Conservation (phyloP, 2,329 filamentous ascomycete genomes). For the Davidsoniella neocaledoniae region DNA sequence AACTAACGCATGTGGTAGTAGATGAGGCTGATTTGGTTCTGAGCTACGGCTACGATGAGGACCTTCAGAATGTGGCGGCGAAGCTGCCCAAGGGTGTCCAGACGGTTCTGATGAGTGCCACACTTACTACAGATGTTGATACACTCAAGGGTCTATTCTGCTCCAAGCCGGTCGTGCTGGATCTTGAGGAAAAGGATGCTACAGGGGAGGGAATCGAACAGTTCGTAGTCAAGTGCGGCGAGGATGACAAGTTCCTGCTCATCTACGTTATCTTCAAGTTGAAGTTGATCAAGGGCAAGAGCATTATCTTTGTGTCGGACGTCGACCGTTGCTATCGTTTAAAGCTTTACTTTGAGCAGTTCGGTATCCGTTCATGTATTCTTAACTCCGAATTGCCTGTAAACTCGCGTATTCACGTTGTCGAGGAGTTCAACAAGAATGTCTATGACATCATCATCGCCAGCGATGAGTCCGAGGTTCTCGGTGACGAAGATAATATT, state of each 20-base stretch:
- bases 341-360: conserved; percentile 92
- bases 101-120: conserved; percentile 86
- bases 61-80: conserved; percentile 63
- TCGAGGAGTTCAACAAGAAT: conserved; percentile 92
- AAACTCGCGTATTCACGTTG: conserved; percentile 82
- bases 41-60: conserved; percentile 86
- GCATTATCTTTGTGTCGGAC: conserved; percentile 55
- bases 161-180: conserved; percentile 58
- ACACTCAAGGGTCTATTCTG: conserved; percentile 75
- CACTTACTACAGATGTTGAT: conserved; percentile 74
- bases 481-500: conserved; percentile 44
- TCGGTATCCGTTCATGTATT: conserved; percentile 83
- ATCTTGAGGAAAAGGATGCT: conserved; percentile 61
- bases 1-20: conserved; percentile 63
- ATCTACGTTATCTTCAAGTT: conserved; percentile 42
- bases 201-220: conserved; percentile 66
- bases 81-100: conserved; percentile 73
- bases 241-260: conserved; percentile 92
- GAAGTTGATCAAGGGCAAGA: conserved; percentile 84
- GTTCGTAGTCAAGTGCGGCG: conserved; percentile 77
- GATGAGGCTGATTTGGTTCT: conserved; percentile 91
- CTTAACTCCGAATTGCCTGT: conserved; percentile 89
- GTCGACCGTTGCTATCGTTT: conserved; percentile 79
- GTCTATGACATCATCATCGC: conserved; percentile 98
- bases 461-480: conserved; percentile 74